Evolutionary conservation across 495 filamentous ascomycete species (phyloP).

Genomic region (Neurospora sp.): DNA sequence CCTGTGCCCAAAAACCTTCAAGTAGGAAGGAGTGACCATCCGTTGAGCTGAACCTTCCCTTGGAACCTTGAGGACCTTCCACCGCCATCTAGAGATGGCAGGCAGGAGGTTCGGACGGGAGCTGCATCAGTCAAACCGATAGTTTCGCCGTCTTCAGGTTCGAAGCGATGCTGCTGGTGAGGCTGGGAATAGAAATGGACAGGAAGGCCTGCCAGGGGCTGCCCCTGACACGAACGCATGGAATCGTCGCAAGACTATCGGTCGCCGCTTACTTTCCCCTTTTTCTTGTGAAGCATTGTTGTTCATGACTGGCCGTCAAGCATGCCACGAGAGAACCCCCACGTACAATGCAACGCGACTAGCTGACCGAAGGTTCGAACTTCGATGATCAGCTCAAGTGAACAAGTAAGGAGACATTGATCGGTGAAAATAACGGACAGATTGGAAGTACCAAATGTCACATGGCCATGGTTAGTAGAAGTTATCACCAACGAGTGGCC

Average conservation of each 20-base stretch:
- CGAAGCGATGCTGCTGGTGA: not conserved
- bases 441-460: not conserved
- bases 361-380: not conserved
- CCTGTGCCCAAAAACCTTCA: not conserved
- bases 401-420: not conserved
- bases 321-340: not conserved
- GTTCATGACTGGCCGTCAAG: not conserved
- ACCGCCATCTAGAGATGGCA: not conserved
- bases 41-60: not conserved
- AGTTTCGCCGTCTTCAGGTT: not conserved
- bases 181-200: not conserved
- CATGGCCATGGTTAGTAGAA: not conserved
- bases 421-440: not conserved
- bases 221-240: not conserved
- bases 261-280: not conserved
- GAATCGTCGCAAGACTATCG: not conserved
- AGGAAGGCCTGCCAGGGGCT: not conserved
- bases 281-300: not conserved
- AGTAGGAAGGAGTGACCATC: not conserved
- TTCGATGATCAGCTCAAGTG: not conserved
- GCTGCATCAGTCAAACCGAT: not conserved
- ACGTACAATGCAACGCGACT: not conserved
- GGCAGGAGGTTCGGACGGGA: not conserved
- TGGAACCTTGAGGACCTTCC: not conserved
- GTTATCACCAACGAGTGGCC: not conserved